Base-by-base conservation (phyloP, 1,284 basidiomycete genomes). In the Malassezia psittaci region DNA sequence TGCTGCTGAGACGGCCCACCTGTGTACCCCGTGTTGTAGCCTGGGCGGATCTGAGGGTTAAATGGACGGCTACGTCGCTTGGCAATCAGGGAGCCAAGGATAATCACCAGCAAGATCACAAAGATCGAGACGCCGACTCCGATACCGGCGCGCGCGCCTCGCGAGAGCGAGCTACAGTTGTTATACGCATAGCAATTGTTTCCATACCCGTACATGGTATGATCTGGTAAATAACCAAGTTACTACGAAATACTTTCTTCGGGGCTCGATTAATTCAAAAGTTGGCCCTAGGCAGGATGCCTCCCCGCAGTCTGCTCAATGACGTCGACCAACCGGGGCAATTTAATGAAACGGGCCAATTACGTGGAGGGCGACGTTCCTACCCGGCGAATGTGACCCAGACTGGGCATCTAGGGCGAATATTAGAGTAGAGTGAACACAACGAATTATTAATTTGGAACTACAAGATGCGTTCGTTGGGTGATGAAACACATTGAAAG, bases 61-160 rank as follows among this genome's bases (percentile, higher is more conserved):
- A 57, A 57, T 1, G 32, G 32, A 15, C 50, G 49, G 33, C 44
- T 46, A 41, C 54, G 54, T 11, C 38, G 41, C 18, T 35, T 29
- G 6, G 49, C 38, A 35, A 51, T 33, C 13, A 48, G 10, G 18
- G n/a, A 21, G 10, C 50, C 51, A 24, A 57, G 43, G 1, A 38
- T 2, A 13, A 49, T 8, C 18, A 57, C 44, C 15, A 52, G 9
- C 18, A 52, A 39, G 15, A 57, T 21, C 8, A 46, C 45, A 39
- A 32, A 21, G 15, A 57, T 15, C 13, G 39, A 48, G 11, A 52
- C 55, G n/a, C 19, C 42, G 24, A 57, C 16, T 50, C 54, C 55
- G n/a, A 57, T 52, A 32, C 29, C 55, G 12, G 34, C 39, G 19
- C 55, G 50, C 13, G 12, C 33, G 8, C 50, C 55, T 3, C 12